Conservation (phyloP, 352 stramenopile species). For the Phytopythium sindhum region DNA sequence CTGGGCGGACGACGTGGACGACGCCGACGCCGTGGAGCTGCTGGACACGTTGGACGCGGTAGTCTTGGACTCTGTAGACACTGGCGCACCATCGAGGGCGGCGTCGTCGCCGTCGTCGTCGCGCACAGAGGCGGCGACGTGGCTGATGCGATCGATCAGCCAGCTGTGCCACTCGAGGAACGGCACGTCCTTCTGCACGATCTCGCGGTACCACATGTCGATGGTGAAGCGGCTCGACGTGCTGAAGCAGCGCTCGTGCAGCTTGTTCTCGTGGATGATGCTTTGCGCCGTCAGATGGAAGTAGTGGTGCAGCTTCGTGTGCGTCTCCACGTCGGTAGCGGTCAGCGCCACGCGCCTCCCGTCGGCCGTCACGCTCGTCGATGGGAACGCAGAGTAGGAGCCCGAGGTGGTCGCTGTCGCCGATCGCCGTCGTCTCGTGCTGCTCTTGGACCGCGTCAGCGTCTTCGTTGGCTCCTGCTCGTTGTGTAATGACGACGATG, state of each 20-base stretch:
- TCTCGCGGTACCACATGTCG: constrained; percentile 82
- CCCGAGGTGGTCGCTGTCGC: constrained; percentile 18
- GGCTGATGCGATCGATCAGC: constrained; percentile 80
- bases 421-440: constrained; percentile 19
- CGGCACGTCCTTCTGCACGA: constrained; percentile 59
- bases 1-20: constrained; percentile 11
- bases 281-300: constrained; percentile 84
- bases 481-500: neutral
- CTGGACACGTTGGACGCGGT: neutral
- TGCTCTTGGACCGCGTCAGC: constrained; percentile 15
- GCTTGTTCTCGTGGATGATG: constrained; percentile 85
- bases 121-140: constrained; percentile 48
- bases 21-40: constrained; percentile 13
- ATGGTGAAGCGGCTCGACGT: constrained; percentile 83
- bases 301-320: constrained; percentile 85
- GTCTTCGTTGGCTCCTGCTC: neutral
- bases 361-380: constrained; percentile 26
- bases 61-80: neutral
- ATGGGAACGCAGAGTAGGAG: constrained; percentile 36
- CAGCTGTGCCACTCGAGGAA: constrained; percentile 82
- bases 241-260: constrained; percentile 74
- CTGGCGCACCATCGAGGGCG: constrained; percentile 4
- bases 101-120: constrained; percentile 19
- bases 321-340: constrained; percentile 60
- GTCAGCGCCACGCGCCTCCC: constrained; percentile 33